These are phyloP conservation scores for Gaultheria prostrata DNA, from an alignment of 148 eudicot genomes.

Conservation along the genomic window DNA sequence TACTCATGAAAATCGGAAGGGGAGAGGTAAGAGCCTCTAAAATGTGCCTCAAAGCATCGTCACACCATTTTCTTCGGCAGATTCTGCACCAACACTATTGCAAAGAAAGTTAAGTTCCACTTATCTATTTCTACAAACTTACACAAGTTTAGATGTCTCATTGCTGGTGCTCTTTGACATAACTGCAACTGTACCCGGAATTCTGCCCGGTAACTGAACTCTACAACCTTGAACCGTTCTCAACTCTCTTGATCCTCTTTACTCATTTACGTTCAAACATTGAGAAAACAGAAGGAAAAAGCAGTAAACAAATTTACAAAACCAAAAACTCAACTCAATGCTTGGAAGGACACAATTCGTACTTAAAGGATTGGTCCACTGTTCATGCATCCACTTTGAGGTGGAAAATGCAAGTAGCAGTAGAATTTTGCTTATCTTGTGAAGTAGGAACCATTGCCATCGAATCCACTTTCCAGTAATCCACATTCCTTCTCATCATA, in stretches of 20 bases:
- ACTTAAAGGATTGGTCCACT: constrained; percentile 15
- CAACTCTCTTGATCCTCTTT: not conserved
- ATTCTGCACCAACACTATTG: no score
- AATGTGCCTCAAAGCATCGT: no score
- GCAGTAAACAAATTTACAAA: not conserved
- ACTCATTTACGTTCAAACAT: not conserved
- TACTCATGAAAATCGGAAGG: no score
- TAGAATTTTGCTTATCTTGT: constrained; percentile 32
- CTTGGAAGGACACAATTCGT: not conserved
- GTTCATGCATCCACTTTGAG: constrained; percentile 18
- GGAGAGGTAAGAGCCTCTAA: no score
- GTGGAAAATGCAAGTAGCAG: constrained; percentile 28
- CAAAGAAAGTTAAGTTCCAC: no score
- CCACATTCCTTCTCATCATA: constrained; percentile 32
- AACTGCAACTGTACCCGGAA: not conserved
- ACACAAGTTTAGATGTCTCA: not conserved
- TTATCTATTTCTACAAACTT: no score
- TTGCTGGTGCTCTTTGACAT: not conserved
- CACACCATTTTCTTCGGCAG: no score
- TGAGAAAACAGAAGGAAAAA: not conserved
- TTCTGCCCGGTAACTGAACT: not conserved
- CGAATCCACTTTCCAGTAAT: constrained; percentile 45
- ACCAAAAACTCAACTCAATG: not conserved
- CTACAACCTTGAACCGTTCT: not conserved
- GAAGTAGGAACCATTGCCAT: constrained; percentile 32